phyloP scores from a whole-genome alignment of 129 eudicot species.

The Flaveria ramosissima region DNA sequence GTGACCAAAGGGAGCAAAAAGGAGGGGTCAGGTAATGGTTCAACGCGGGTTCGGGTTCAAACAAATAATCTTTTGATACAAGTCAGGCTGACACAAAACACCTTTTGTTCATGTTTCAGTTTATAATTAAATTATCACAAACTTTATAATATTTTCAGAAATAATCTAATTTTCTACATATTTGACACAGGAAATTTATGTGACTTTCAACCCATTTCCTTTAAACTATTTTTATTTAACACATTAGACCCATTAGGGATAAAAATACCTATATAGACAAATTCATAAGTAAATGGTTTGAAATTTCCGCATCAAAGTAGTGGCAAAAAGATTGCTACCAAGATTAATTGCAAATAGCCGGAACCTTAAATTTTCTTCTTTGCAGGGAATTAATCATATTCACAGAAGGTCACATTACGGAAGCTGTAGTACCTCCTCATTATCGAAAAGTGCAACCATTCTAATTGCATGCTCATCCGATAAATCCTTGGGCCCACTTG shows the following conservation, averaged over 20 bases:
- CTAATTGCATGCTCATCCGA: slow-evolving; percentile 78
- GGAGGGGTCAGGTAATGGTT: neutral
- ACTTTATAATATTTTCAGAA: neutral
- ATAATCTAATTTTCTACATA: neutral
- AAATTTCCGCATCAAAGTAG: neutral
- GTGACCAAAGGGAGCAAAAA: slow-evolving; percentile 8
- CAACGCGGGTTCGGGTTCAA: neutral
- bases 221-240: neutral
- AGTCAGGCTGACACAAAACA: neutral
- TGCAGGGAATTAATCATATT: neutral
- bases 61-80: neutral
- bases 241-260: neutral
- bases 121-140: neutral
- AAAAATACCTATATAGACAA: neutral
- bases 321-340: neutral
- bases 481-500: slow-evolving; percentile 64
- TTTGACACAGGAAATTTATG: neutral
- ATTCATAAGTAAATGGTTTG: neutral
- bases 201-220: neutral
- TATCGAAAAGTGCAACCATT: slow-evolving; percentile 91
- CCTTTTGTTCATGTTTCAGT: neutral
- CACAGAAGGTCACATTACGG: slow-evolving; percentile 8
- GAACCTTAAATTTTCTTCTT: slow-evolving; percentile 1
- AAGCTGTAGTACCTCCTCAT: slow-evolving; percentile 71
- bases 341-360: neutral